These are phyloP conservation scores for Trametes sanguinea DNA, from an alignment of 768 basidiomycete genomes.

Conservation along the genomic window DNA sequence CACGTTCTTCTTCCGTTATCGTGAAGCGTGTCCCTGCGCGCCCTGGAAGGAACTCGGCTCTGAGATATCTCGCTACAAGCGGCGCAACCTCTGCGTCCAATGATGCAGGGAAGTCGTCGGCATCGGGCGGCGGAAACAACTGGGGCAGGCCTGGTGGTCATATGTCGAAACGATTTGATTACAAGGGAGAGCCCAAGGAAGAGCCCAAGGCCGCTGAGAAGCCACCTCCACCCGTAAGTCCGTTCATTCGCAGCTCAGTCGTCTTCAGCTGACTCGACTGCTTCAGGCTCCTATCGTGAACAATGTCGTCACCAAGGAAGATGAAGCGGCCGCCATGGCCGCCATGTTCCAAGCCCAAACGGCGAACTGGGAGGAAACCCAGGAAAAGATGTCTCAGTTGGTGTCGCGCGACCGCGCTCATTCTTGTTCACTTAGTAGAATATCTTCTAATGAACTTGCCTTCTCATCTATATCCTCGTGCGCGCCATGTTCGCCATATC, in stretches of 20 bases:
- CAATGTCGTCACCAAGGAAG: constrained; percentile 49
- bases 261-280: constrained; percentile 20
- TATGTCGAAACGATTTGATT: constrained; percentile 90
- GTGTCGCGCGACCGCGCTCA: constrained; percentile 63
- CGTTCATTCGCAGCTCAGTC: background rate
- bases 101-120: constrained; percentile 21
- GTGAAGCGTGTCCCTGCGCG: constrained; percentile 83
- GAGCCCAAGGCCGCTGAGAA: constrained; percentile 7
- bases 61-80: constrained; percentile 67
- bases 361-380: constrained; percentile 96
- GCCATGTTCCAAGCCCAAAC: constrained; percentile 96
- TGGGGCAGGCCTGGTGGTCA: constrained; percentile 67
- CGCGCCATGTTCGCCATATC: constrained; percentile 32
- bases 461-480: constrained; percentile 39
- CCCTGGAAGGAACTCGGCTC: constrained; percentile 81
- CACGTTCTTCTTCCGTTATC: constrained; percentile 91
- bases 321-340: constrained; percentile 95
- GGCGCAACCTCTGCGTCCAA: constrained; percentile 48
- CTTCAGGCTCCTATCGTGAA: constrained; percentile 31
- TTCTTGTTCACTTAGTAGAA: constrained; percentile 67
- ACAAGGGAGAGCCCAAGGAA: constrained; percentile 52
- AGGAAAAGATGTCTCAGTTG: constrained; percentile 99
- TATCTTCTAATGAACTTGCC: constrained; percentile 67
- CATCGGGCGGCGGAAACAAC: constrained; percentile 35
- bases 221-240: constrained; percentile 5